These are phyloP conservation scores for Rhizodiscina lignyota DNA, from an alignment of 495 filamentous ascomycete genomes.

Conservation along the genomic window DNA sequence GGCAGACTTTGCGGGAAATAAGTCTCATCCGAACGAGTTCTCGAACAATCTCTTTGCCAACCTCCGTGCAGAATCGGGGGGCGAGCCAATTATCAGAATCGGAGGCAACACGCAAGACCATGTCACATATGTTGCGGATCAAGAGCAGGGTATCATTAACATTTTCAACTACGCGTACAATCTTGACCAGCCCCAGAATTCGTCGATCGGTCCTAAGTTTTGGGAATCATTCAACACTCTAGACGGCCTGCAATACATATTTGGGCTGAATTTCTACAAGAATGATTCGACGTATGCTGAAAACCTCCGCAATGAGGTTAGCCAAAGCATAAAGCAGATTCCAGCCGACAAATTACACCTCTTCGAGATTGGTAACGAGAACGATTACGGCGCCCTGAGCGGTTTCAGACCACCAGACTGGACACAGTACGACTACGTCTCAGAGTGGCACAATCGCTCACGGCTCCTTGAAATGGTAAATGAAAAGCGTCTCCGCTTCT, in stretches of 20 bases:
- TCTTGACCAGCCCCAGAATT: conserved; percentile 41
- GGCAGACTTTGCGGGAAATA: conserved; percentile 41
- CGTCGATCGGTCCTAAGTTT: conserved; percentile 43
- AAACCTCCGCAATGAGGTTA: too few species aligned
- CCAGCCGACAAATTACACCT: conserved; percentile 19
- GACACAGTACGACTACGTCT: conserved; percentile 39
- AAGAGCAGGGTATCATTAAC: conserved; percentile 32
- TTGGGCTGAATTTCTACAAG: conserved; percentile 22
- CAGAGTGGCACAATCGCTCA: conserved; percentile 44
- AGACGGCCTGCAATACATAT: conserved; percentile 19
- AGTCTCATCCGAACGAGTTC: conserved; percentile 17
- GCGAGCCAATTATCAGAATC: conserved; percentile 20
- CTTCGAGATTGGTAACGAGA: conserved; percentile 27
- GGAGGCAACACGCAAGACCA: conserved; percentile 27
- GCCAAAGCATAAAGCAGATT: too few species aligned
- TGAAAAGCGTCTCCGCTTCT: conserved; percentile 34
- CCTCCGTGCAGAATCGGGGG: conserved; percentile 19
- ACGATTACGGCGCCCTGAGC: conserved; percentile 30
- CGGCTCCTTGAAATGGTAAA: too few species aligned
- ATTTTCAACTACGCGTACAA: conserved; percentile 32
- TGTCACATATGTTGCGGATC: conserved; percentile 16
- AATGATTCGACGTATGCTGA: too few species aligned
- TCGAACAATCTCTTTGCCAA: conserved; percentile 21
- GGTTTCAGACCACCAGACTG: conserved; percentile 34
- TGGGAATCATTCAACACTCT: conserved; percentile 28